Evolutionary conservation across 2,329 filamentous ascomycete genomes (phyloP).

Genomic region (Calonectria henricotiae): DNA sequence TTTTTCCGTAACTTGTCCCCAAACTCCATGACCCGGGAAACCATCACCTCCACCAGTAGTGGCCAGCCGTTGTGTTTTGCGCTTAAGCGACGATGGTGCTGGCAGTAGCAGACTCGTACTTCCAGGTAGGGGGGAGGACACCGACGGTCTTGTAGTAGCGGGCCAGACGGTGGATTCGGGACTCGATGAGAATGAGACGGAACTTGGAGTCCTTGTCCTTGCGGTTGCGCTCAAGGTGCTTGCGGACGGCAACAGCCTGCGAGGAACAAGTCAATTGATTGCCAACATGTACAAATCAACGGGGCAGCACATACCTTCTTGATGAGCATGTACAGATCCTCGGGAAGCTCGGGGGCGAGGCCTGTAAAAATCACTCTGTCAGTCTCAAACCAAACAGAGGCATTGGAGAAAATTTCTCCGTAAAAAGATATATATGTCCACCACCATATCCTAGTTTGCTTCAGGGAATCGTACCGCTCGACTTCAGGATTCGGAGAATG

Average conservation of each 20-base stretch:
- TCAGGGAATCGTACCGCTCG: constrained; percentile 83
- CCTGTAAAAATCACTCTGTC: constrained; percentile 94
- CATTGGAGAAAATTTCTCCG: constrained; percentile 63
- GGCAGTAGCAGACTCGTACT: constrained; percentile 98
- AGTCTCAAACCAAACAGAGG: constrained; percentile 93
- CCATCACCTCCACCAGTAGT: constrained; percentile 55
- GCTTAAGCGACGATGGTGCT: constrained; percentile 92
- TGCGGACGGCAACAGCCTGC: constrained; percentile 96
- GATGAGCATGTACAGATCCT: constrained; percentile 99
- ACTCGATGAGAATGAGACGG: constrained; percentile 99
- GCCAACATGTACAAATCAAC: too few species aligned
- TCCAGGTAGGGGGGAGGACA: constrained; percentile 92
- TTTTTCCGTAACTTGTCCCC: constrained; percentile 61
- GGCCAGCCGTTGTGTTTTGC: constrained; percentile 44
- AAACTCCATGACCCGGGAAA: constrained; percentile 64
- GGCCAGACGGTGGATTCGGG: constrained; percentile 99
- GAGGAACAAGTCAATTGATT: constrained; percentile 31
- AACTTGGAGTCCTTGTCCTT: constrained; percentile 99
- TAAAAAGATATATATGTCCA: constrained; percentile 53
- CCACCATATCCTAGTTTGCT: constrained; percentile 49
- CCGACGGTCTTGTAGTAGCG: constrained; percentile 99
- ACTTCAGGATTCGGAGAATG: constrained; percentile 99
- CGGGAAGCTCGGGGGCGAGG: constrained; percentile 97
- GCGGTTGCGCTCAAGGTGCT: constrained; percentile 99
- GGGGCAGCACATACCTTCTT: constrained; percentile 83